A percentile compares a stretch with the other conserved stretches of the same genome.
Conservation (phyloP, 805 yeast genomes). For the Kazachstania bromeliacearum region DNA sequence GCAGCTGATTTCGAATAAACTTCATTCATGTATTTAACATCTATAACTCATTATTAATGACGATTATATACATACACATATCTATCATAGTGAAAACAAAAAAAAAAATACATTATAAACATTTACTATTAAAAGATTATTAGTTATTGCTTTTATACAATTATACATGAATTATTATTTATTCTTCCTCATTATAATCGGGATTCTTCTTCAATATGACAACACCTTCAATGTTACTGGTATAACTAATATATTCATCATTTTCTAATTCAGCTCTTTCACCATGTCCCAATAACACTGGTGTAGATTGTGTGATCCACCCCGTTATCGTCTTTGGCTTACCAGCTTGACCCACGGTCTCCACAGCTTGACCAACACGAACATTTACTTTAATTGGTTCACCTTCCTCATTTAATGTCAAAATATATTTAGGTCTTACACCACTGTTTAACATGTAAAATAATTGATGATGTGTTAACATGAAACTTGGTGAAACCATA, state of each 20-base stretch:
- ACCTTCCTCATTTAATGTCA: constrained; percentile 85
- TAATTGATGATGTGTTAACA: constrained; percentile 72
- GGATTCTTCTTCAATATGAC: constrained; percentile 89
- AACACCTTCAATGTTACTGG: constrained; percentile 81
- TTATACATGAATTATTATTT: not conserved
- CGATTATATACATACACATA: not conserved
- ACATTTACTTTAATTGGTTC: constrained; percentile 92
- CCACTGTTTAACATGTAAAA: constrained; percentile 82
- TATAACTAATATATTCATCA: constrained; percentile 77
- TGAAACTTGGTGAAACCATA: constrained; percentile 77
- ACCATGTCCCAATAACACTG: constrained; percentile 85
- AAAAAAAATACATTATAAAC: not conserved
- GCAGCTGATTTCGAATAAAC: constrained; percentile 75
- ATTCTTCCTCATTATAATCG: constrained; percentile 59
- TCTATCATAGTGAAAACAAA: not conserved
- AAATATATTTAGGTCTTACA: constrained; percentile 82
- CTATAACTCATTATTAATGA: not conserved
- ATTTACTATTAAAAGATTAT: not conserved
- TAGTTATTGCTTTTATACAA: not conserved
- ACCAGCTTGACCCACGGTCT: constrained; percentile 98
- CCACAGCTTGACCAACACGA: constrained; percentile 98
- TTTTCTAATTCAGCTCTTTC: constrained; percentile 93
- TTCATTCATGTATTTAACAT: not conserved
- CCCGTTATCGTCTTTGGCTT: constrained; percentile 98
- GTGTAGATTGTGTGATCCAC: constrained; percentile 98